Percentiles rank a stretch among this genome's conserved stretches.
Conservation (phyloP, 805 yeast genomes). For the Yarrowia porcina region DNA sequence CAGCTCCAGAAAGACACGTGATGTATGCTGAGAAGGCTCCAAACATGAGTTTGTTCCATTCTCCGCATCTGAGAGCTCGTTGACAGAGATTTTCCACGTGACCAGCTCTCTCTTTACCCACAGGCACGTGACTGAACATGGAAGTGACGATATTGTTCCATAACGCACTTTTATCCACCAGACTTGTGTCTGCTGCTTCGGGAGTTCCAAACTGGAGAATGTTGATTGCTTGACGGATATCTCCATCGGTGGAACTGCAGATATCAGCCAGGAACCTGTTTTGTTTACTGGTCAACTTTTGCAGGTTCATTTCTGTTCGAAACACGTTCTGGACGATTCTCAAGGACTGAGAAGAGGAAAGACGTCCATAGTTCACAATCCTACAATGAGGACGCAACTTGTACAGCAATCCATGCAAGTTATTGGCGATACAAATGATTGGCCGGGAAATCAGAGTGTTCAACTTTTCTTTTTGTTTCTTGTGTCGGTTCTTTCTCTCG, state of each 20-base stretch:
- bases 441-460: constrained; percentile 64
- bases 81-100: not conserved
- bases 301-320: constrained; percentile 44
- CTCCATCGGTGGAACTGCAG: constrained; percentile 71
- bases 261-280: constrained; percentile 53
- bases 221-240: constrained; percentile 81
- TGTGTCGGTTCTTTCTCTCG: constrained; percentile 31
- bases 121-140: not conserved
- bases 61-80: not conserved
- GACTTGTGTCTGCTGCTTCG: not conserved
- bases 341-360: constrained; percentile 48
- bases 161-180: not conserved
- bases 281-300: not conserved
- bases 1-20: not conserved
- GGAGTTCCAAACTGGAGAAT: constrained; percentile 59
- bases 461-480: constrained; percentile 33
- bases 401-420: constrained; percentile 72
- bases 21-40: constrained; percentile 12
- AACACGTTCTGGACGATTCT: constrained; percentile 53
- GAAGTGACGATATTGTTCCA: constrained; percentile 1
- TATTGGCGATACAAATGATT: constrained; percentile 88
- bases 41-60: constrained; percentile 9
- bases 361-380: constrained; percentile 60
- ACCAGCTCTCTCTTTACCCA: not conserved
- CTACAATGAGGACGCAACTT: constrained; percentile 72